Evolutionary conservation across 345 rosid genomes (phyloP).

Genomic region (Punica granatum): DNA sequence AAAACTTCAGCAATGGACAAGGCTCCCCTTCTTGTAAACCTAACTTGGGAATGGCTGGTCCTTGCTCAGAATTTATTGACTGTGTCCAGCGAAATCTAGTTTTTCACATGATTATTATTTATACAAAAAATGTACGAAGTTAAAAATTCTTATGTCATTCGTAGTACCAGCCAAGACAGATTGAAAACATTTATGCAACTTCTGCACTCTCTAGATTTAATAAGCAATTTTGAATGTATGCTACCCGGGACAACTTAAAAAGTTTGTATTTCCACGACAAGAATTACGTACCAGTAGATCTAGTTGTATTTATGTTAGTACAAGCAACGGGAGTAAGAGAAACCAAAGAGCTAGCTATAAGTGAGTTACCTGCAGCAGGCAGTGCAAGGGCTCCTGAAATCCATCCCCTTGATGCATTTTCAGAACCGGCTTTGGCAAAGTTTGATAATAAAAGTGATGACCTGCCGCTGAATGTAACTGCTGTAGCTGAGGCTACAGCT

Average conservation of each 20-base stretch:
- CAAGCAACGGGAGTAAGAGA: constrained; percentile 1
- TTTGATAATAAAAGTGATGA: constrained; percentile 43
- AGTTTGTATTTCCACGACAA: neutral
- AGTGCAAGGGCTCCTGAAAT: constrained; percentile 67
- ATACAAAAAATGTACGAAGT: too few species aligned
- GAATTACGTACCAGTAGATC: neutral
- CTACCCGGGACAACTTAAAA: neutral
- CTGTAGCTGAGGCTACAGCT: constrained; percentile 61
- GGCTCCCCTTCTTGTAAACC: constrained; percentile 23
- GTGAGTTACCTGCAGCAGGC: constrained; percentile 79
- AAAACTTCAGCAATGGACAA: constrained; percentile 22
- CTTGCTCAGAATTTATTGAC: neutral
- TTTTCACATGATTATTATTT: too few species aligned
- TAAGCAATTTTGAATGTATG: neutral
- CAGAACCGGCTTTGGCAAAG: constrained; percentile 39
- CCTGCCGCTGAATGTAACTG: constrained; percentile 53
- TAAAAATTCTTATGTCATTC: neutral
- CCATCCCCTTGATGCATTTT: constrained; percentile 52
- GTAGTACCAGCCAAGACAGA: neutral
- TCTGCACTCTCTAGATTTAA: neutral
- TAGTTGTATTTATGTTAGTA: neutral
- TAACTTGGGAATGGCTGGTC: neutral
- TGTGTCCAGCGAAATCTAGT: too few species aligned
- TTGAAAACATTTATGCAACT: neutral
- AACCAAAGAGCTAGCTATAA: neutral